Percentiles rank a stretch among this genome's conserved stretches.
Conservation (phyloP, 768 basidiomycete species). For the Leucosporidium scottii region DNA sequence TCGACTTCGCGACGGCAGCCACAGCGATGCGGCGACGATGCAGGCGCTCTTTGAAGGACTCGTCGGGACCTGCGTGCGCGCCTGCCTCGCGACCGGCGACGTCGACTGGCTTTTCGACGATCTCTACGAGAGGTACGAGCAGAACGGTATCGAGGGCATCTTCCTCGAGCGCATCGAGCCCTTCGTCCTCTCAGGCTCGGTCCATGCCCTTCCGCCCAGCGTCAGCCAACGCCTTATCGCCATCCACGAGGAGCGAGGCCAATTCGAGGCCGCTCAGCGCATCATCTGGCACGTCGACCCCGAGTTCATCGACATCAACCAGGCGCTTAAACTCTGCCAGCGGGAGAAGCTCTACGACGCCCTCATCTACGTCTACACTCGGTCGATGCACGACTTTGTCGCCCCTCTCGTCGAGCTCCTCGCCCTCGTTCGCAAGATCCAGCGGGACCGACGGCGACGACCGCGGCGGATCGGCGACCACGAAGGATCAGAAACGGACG, state of each 20-base stretch:
- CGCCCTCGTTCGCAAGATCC: slow-evolving; percentile 62
- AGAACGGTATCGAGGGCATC: slow-evolving; percentile 72
- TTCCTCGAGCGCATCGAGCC: slow-evolving; percentile 75
- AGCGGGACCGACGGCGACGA: slow-evolving; percentile 48
- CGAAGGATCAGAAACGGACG: slow-evolving; percentile 3
- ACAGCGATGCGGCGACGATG: slow-evolving; percentile 56
- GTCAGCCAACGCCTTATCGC: slow-evolving; percentile 78
- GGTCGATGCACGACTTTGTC: slow-evolving; percentile 78
- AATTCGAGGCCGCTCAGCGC: slow-evolving; percentile 70
- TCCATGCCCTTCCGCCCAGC: slow-evolving; percentile 71
- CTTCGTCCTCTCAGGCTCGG: slow-evolving; percentile 66
- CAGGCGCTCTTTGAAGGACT: slow-evolving; percentile 83
- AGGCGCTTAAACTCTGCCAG: slow-evolving; percentile 80
- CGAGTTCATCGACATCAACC: slow-evolving; percentile 81
- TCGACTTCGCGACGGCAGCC: slow-evolving; percentile 82
- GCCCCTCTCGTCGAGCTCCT: slow-evolving; percentile 81
- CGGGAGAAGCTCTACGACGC: slow-evolving; percentile 80
- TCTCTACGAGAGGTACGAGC: slow-evolving; percentile 80
- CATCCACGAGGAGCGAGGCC: slow-evolving; percentile 62
- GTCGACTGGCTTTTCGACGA: slow-evolving; percentile 88
- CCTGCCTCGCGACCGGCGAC: slow-evolving; percentile 71
- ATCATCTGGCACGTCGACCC: slow-evolving; percentile 97
- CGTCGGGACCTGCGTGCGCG: slow-evolving; percentile 66
- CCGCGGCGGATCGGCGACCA: slow-evolving; percentile 30
- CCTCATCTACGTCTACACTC: slow-evolving; percentile 85